Evolutionary conservation across 208 protist genomes (phyloP).

Genomic region (Crithidia sp.): DNA sequence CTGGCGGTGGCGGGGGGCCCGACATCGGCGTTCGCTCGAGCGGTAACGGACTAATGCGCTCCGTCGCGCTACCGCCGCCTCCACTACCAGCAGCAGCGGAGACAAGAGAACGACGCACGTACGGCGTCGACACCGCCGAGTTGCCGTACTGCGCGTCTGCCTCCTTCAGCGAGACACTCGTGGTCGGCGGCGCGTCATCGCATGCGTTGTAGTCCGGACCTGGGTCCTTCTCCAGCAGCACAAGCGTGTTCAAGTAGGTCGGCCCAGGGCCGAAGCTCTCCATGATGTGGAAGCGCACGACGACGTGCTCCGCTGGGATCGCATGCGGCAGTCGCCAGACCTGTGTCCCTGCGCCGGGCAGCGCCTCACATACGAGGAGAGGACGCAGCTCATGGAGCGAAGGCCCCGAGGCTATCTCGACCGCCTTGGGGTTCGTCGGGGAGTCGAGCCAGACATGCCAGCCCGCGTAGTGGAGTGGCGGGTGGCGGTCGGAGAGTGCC

Average conservation of each 20-base stretch:
- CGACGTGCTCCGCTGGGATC: conserved; percentile 64
- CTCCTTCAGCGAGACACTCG: neutral
- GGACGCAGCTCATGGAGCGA: conserved; percentile 42
- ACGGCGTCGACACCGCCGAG: conserved; percentile 1
- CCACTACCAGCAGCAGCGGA: neutral
- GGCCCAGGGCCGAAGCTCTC: conserved; percentile 77
- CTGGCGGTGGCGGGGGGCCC: conserved; percentile 1
- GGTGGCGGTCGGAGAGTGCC: conserved; percentile 47
- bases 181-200: neutral
- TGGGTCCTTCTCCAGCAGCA: conserved; percentile 77
- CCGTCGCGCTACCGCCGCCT: neutral
- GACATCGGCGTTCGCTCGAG: neutral
- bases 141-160: neutral
- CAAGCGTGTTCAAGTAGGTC: conserved; percentile 87
- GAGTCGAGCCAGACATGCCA: conserved; percentile 92
- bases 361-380: conserved; percentile 73
- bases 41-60: conserved; percentile 7
- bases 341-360: conserved; percentile 82
- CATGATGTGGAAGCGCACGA: conserved; percentile 71
- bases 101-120: neutral
- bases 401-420: conserved; percentile 74
- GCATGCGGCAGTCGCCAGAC: conserved; percentile 76
- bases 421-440: conserved; percentile 79
- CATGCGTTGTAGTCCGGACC: conserved; percentile 51
- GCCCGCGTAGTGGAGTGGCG: conserved; percentile 74